Evolutionary conservation across 192 early-diverging fungal genomes (phyloP).

Genomic region (Coemansia sp.): DNA sequence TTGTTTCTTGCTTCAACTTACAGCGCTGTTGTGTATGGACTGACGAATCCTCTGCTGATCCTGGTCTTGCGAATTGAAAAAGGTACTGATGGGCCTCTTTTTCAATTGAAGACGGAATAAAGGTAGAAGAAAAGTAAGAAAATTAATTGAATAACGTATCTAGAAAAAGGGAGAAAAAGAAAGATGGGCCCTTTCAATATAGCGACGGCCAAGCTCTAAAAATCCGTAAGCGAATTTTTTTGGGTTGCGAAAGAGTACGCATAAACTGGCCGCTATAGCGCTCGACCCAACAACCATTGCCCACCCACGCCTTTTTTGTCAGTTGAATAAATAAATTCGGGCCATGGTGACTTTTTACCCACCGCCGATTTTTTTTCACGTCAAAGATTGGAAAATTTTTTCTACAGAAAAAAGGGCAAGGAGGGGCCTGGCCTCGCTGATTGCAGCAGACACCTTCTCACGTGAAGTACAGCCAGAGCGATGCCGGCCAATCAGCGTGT

Average conservation of each 20-base stretch:
- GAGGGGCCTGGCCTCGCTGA: neutral
- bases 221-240: neutral
- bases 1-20: neutral
- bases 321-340: too few relatives aligned
- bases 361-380: neutral
- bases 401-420: neutral
- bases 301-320: too few relatives aligned
- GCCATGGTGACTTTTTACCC: neutral
- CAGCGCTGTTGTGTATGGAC: neutral
- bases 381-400: neutral
- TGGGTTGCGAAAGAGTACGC: neutral
- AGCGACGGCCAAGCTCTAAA: neutral
- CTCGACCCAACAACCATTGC: too few relatives aligned
- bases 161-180: neutral
- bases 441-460: neutral
- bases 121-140: conserved; percentile 5
- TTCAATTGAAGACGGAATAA: conserved; percentile 25
- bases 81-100: conserved; percentile 10
- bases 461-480: neutral
- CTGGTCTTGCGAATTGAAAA: conserved; percentile 15
- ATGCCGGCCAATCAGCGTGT: neutral
- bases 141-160: conserved; percentile 6
- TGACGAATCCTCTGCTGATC: conserved; percentile 14
- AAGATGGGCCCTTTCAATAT: too few relatives aligned
- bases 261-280: neutral